These are phyloP conservation scores for thale cress (Arabidopsis thaliana) DNA, from an alignment of 345 rosid genomes.

Conservation along the genomic window DNA sequence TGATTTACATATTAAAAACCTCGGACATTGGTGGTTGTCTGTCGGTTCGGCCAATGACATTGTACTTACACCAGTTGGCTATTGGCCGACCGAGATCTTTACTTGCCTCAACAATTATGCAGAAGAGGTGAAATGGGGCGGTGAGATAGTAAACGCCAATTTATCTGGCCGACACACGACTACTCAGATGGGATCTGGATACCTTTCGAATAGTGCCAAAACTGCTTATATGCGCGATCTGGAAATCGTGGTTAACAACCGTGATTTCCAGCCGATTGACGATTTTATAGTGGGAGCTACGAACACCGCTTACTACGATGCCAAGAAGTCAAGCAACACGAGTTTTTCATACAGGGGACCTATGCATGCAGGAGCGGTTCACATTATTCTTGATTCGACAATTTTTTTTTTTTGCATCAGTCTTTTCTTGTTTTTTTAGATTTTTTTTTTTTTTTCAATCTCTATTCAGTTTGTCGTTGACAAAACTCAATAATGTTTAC, in stretches of 20 bases:
- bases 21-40: not conserved
- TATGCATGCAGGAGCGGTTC: not conserved
- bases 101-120: not conserved
- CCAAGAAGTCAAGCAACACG: not conserved
- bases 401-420: not conserved
- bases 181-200: slow-evolving; percentile 3
- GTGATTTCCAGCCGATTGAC: not conserved
- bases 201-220: not conserved
- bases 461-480: not conserved
- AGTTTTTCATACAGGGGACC: not conserved
- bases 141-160: not conserved
- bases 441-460: not conserved
- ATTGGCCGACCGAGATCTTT: not conserved
- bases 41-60: not conserved
- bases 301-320: not conserved
- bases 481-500: not conserved
- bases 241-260: not conserved
- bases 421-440: not conserved
- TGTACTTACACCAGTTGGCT: not conserved
- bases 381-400: not conserved
- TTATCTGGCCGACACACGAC: not conserved
- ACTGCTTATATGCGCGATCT: not conserved
- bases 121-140: not conserved
- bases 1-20: no score
- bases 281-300: not conserved